These are phyloP conservation scores for Pseudogymnoascus sp. DNA, from an alignment of 2,329 filamentous ascomycete genomes.

Conservation along the genomic window DNA sequence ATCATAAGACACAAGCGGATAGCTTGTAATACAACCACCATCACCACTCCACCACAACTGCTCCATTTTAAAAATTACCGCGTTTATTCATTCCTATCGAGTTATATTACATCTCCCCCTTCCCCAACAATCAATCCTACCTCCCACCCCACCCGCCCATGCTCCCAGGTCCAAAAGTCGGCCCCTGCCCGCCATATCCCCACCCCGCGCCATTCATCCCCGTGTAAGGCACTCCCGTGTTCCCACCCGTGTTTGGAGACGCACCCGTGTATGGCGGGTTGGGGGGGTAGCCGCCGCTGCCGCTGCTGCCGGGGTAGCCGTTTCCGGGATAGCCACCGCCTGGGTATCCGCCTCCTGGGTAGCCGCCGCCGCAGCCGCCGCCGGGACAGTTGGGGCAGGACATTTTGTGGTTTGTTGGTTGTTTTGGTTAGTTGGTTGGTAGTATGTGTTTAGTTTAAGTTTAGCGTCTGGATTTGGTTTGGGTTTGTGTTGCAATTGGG, in stretches of 20 bases:
- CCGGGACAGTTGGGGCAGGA: neutral
- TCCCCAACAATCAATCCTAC: neutral
- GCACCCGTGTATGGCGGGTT: neutral
- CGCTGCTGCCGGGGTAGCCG: neutral
- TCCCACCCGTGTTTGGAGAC: neutral
- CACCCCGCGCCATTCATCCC: neutral
- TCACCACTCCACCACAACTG: neutral
- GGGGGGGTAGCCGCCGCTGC: neutral
- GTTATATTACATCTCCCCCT: neutral
- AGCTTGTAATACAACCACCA: conserved; percentile 4
- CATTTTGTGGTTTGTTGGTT: neutral
- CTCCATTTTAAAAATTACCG: neutral
- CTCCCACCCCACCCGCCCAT: neutral
- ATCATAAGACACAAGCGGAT: neutral
- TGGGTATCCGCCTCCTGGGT: too few relatives aligned
- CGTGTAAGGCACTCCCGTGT: neutral
- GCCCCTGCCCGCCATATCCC: neutral
- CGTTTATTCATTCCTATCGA: neutral
- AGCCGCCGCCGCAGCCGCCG: neutral
- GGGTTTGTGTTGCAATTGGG: neutral
- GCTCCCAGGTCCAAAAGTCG: neutral
- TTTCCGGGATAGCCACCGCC: neutral
- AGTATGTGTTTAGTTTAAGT: neutral
- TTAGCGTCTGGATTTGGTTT: neutral
- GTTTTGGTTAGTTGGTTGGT: neutral